These are phyloP conservation scores for Trypanosoma caninum DNA, from an alignment of 208 protist species.

Conservation along the genomic window DNA sequence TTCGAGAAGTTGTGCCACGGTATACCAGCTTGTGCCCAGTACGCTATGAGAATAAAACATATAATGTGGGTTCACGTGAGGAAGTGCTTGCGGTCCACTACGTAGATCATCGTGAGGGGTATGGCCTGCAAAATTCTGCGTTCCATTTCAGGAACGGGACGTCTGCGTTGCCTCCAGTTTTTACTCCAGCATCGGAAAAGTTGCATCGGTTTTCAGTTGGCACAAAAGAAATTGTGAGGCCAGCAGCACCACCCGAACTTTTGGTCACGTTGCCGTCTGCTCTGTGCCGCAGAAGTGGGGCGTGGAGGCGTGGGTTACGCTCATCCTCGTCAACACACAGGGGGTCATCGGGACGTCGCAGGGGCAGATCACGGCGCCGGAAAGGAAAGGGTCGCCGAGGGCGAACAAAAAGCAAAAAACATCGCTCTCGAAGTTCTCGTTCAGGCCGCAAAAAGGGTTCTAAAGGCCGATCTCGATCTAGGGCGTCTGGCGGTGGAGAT, in stretches of 20 bases:
- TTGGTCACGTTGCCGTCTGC: not conserved
- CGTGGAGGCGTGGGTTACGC: not conserved
- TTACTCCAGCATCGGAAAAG: not conserved
- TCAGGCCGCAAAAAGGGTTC: constrained; percentile 1
- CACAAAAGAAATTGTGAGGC: constrained; percentile 3
- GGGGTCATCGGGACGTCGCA: not conserved
- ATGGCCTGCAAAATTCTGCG: constrained; percentile 48
- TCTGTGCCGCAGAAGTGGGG: not conserved
- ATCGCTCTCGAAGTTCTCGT: constrained; percentile 11
- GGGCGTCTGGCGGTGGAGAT: not conserved
- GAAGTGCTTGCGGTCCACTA: constrained; percentile 58
- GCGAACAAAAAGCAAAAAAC: constrained; percentile 9
- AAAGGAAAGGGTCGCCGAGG: constrained; percentile 13
- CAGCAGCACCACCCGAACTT: constrained; percentile 14
- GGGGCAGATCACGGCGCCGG: not conserved
- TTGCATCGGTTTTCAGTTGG: constrained; percentile 15
- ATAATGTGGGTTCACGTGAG: constrained; percentile 69
- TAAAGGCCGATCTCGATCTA: not conserved
- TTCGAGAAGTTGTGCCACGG: constrained; percentile 67
- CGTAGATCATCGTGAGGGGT: constrained; percentile 58
- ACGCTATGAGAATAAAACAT: constrained; percentile 71
- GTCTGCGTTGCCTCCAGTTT: constrained; percentile 13
- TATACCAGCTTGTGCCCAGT: constrained; percentile 54
- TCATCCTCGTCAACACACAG: not conserved
- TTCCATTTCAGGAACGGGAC: not conserved